These are phyloP conservation scores for Pseudocercospora pini-densiflorae DNA, from an alignment of 2,329 filamentous ascomycete genomes.

Conservation along the genomic window DNA sequence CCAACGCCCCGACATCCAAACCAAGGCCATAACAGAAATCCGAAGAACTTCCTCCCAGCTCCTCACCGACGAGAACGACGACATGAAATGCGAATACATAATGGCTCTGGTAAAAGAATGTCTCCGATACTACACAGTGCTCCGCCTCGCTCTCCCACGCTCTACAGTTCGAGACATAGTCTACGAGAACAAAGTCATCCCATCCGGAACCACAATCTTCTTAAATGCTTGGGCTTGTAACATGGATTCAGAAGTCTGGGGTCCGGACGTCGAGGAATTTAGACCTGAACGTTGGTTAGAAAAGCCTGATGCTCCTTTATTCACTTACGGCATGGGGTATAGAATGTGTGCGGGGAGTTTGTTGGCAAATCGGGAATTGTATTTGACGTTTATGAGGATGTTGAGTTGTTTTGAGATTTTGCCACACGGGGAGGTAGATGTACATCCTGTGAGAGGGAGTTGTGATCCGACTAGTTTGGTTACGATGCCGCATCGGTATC, in stretches of 20 bases:
- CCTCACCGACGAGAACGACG: constrained; percentile 64
- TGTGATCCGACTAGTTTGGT: constrained; percentile 62
- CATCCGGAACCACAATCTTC: constrained; percentile 67
- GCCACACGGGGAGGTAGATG: constrained; percentile 57
- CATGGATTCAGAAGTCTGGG: constrained; percentile 53
- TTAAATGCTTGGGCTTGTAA: constrained; percentile 72
- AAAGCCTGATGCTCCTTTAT: constrained; percentile 66
- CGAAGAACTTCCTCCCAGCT: constrained; percentile 59
- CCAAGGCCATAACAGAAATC: constrained; percentile 63
- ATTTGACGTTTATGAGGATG: constrained; percentile 66
- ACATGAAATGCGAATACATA: constrained; percentile 67
- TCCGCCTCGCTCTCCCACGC: constrained; percentile 65
- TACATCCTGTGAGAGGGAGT: constrained; percentile 63
- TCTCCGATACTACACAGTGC: constrained; percentile 66
- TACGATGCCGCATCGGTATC: constrained; percentile 62
- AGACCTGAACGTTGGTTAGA: constrained; percentile 66
- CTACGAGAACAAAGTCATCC: constrained; percentile 63
- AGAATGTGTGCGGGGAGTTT: constrained; percentile 69
- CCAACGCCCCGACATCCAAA: constrained; percentile 64
- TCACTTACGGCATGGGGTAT: constrained; percentile 69
- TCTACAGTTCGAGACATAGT: constrained; percentile 64
- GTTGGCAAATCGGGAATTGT: constrained; percentile 68
- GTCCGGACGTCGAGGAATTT: constrained; percentile 58
- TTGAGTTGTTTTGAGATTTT: constrained; percentile 65
- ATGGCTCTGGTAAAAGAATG: constrained; percentile 67